phyloP scores from a whole-genome alignment of 2,329 filamentous ascomycete genomes.

The Aspergillus bombycis region DNA sequence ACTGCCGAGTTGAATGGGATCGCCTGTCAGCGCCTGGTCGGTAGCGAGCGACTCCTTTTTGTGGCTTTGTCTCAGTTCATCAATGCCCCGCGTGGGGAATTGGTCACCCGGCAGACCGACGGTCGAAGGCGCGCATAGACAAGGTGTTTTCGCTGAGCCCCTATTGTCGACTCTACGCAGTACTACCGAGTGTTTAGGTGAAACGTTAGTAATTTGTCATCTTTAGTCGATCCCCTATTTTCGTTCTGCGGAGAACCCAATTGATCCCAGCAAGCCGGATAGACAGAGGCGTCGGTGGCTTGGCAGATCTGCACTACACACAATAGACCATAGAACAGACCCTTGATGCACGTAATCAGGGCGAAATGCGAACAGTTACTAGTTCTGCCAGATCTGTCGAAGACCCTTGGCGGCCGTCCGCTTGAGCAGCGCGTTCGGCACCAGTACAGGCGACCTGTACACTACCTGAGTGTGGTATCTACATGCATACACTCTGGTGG shows the following conservation, averaged over 20 bases:
- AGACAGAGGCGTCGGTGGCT: background rate
- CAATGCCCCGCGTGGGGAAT: background rate
- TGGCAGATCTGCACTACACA: background rate
- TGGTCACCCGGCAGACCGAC: background rate
- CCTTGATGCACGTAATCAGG: conserved; percentile 1
- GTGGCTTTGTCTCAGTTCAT: background rate
- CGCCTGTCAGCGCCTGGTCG: background rate
- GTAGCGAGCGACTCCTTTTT: background rate
- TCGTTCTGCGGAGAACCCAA: background rate
- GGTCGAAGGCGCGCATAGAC: background rate
- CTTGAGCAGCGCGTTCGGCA: background rate
- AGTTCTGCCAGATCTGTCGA: background rate
- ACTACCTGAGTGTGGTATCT: background rate
- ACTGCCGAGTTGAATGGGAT: background rate
- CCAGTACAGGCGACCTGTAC: background rate
- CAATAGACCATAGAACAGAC: background rate
- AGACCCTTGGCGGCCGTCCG: background rate
- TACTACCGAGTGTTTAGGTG: background rate
- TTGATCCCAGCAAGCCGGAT: conserved; percentile 5
- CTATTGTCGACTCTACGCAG: background rate
- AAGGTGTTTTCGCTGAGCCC: background rate
- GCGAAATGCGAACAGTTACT: background rate
- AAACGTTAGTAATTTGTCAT: conserved; percentile 11
- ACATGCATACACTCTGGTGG: background rate
- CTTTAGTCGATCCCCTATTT: conserved; percentile 7